Conservation (phyloP, 345 rosid genomes). For the Melaleuca alternifolia region DNA sequence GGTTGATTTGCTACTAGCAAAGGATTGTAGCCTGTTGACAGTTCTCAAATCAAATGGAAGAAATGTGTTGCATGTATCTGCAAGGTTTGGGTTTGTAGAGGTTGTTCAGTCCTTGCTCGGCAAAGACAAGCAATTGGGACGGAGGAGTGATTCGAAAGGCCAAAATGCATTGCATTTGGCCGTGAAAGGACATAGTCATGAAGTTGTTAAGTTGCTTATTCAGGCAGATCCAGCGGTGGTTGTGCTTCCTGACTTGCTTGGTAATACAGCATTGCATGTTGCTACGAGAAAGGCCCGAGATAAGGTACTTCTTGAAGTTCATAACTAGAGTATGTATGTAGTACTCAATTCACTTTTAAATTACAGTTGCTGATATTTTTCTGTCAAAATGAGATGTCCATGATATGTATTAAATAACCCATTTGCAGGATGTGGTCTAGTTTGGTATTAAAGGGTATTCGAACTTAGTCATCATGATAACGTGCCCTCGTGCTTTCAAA, state of each 20-base stretch:
- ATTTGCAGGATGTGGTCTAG: neutral
- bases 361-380: neutral
- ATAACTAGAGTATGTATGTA: neutral
- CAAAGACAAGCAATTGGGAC: constrained; percentile 82
- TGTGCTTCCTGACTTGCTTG: constrained; percentile 89
- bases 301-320: constrained; percentile 39
- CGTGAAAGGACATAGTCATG: constrained; percentile 81
- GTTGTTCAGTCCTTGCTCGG: constrained; percentile 58
- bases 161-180: constrained; percentile 98
- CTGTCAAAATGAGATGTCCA: neutral
- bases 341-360: neutral
- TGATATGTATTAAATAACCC: neutral
- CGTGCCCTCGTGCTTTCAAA: neutral
- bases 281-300: constrained; percentile 87
- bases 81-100: constrained; percentile 78
- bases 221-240: constrained; percentile 95
- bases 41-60: constrained; percentile 74
- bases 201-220: constrained; percentile 82
- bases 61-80: constrained; percentile 89
- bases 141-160: constrained; percentile 88
- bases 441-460: neutral
- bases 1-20: constrained; percentile 67
- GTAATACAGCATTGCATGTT: constrained; percentile 85
- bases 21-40: constrained; percentile 68
- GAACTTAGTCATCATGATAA: neutral